These are phyloP conservation scores for Middelhovenomyces tepae DNA, from an alignment of 805 yeast genomes.

Conservation along the genomic window DNA sequence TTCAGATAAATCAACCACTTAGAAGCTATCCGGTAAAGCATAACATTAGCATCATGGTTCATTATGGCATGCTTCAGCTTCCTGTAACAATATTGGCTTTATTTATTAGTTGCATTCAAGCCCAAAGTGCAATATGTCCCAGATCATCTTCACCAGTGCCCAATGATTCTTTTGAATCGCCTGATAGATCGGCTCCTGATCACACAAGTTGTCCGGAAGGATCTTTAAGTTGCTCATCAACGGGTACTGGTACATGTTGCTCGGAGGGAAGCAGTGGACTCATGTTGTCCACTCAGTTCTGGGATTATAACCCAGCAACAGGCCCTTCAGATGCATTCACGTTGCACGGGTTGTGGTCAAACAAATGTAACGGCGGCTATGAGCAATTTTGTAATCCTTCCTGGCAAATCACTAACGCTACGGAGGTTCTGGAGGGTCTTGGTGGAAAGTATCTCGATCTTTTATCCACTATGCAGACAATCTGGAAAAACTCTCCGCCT, in stretches of 20 bases:
- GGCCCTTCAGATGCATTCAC: conserved; percentile 70
- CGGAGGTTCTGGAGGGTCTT: conserved; percentile 34
- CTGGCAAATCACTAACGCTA: conserved; percentile 45
- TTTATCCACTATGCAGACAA: conserved; percentile 43
- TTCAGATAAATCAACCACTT: too few relatives aligned
- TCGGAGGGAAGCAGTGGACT: conserved; percentile 83
- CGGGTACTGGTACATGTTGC: conserved; percentile 55
- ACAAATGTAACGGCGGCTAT: conserved; percentile 74
- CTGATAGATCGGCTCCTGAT: conserved; percentile 10
- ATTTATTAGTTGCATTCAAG: too few relatives aligned
- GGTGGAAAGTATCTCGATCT: conserved; percentile 43
- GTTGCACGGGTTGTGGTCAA: conserved; percentile 85
- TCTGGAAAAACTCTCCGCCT: conserved; percentile 72
- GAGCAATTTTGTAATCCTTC: conserved; percentile 66
- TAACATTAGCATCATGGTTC: too few relatives aligned
- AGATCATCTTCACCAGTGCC: not conserved
- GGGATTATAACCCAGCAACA: conserved; percentile 75
- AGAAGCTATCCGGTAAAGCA: too few relatives aligned
- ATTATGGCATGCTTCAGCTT: too few relatives aligned
- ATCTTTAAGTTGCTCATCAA: conserved; percentile 26
- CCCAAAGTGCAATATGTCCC: not conserved
- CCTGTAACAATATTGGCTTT: too few relatives aligned
- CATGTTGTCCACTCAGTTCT: conserved; percentile 77
- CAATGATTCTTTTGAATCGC: conserved; percentile 10
- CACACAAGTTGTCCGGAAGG: conserved; percentile 28